Conservation (phyloP, 2,329 filamentous ascomycete species). For the Coniella vitis region DNA sequence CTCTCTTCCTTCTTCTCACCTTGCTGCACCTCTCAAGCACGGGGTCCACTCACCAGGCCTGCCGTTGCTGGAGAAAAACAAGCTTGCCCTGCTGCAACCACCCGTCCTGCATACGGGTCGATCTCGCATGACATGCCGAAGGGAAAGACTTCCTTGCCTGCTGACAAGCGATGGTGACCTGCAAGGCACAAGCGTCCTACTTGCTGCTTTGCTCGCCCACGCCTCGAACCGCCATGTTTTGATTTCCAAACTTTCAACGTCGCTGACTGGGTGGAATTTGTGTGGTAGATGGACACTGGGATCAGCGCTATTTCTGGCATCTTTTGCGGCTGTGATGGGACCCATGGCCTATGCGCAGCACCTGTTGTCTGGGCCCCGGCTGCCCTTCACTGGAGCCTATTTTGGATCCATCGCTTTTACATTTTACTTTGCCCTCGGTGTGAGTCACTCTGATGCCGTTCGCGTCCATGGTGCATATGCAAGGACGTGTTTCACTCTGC, state of each 20-base stretch:
- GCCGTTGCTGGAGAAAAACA: constrained; percentile 11
- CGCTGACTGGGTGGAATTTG: constrained; percentile 9
- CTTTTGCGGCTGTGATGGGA: constrained; percentile 93
- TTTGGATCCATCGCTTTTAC: constrained; percentile 89
- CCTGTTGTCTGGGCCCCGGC: constrained; percentile 71
- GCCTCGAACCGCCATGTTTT: not conserved
- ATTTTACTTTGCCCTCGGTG: constrained; percentile 84
- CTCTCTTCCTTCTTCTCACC: constrained; percentile 1
- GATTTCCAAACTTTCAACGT: not conserved
- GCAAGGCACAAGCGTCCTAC: constrained; percentile 14
- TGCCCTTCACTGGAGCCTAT: constrained; percentile 91
- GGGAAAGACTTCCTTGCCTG: constrained; percentile 14
- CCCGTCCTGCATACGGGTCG: constrained; percentile 27
- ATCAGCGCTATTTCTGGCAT: constrained; percentile 80
- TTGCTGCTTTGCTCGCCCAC: not conserved
- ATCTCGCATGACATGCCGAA: constrained; percentile 21
- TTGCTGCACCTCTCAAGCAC: constrained; percentile 10
- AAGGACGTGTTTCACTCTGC: not conserved
- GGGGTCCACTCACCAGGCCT: constrained; percentile 8
- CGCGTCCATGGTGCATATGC: not conserved
- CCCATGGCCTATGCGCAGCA: constrained; percentile 77
- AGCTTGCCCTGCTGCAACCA: constrained; percentile 27
- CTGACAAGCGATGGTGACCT: constrained; percentile 22
- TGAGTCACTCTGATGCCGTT: constrained; percentile 46
- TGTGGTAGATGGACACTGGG: constrained; percentile 81